Percentiles rank a stretch among this genome's conserved stretches.
phyloP scores from a whole-genome alignment of 176 grass and related monocot species.

The Tillandsia fasciculata region DNA sequence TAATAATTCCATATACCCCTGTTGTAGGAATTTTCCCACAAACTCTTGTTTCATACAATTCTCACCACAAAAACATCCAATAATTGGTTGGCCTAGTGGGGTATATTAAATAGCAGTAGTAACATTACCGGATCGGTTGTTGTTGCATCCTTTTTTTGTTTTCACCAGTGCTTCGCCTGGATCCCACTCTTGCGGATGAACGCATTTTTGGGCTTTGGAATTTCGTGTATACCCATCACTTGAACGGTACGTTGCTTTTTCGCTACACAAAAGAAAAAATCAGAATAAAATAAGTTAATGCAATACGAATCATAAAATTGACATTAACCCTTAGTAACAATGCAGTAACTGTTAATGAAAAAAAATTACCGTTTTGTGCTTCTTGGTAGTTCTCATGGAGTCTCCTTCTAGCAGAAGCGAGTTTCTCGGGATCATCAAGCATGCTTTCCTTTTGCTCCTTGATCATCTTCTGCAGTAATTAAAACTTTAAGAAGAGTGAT shows the following conservation, averaged over 20 bases:
- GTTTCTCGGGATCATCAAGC: conserved; percentile 35
- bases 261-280: conserved; percentile 17
- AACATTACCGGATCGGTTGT: too few relatives aligned
- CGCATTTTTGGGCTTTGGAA: conserved; percentile 52
- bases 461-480: conserved; percentile 22
- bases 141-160: background rate
- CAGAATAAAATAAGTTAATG: conserved; percentile 2
- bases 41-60: too few relatives aligned
- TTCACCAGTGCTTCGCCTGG: conserved; percentile 41
- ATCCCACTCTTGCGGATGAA: conserved; percentile 47
- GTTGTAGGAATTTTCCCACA: too few relatives aligned
- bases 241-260: conserved; percentile 80
- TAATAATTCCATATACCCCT: too few relatives aligned
- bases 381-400: conserved; percentile 88
- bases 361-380: conserved; percentile 50
- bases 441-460: conserved; percentile 35
- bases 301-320: background rate
- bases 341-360: background rate
- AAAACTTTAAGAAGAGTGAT: too few relatives aligned
- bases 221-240: conserved; percentile 72
- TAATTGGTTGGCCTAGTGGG: too few relatives aligned
- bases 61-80: too few relatives aligned
- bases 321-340: background rate
- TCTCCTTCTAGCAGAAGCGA: conserved; percentile 61
- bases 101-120: too few relatives aligned